Evolutionary conservation across 2,329 filamentous ascomycete genomes (phyloP).

Genomic region (Hirsutella thompsonii): DNA sequence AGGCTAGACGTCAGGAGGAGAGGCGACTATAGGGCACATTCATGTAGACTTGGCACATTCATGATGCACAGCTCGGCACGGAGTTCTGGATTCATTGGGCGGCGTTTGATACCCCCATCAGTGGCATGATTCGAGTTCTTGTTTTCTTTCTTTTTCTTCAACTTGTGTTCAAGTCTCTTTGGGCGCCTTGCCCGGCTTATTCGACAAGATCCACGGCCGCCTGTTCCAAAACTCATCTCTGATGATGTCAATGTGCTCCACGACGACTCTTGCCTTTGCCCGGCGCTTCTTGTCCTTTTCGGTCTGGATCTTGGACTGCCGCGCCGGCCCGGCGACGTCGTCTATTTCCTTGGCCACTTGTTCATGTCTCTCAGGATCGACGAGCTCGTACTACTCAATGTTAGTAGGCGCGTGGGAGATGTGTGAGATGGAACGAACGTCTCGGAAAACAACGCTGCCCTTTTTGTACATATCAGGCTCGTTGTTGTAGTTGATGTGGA

Average conservation of each 20-base stretch:
- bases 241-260: slow-evolving; percentile 88
- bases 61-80: slow-evolving; percentile 7
- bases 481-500: slow-evolving; percentile 95
- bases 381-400: slow-evolving; percentile 50
- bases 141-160: too few species aligned
- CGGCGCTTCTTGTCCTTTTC: slow-evolving; percentile 75
- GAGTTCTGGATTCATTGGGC: slow-evolving; percentile 12
- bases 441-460: slow-evolving; percentile 78
- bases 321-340: slow-evolving; percentile 34
- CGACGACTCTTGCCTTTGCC: slow-evolving; percentile 65
- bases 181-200: slow-evolving; percentile 59
- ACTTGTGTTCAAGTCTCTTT: slow-evolving; percentile 41
- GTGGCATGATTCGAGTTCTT: slow-evolving; percentile 9
- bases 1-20: not conserved
- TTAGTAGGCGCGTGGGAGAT: slow-evolving; percentile 8
- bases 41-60: too few species aligned
- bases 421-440: slow-evolving; percentile 35
- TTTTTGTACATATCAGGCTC: slow-evolving; percentile 89
- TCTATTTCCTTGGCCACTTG: slow-evolving; percentile 33
- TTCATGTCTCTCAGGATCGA: slow-evolving; percentile 42
- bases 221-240: slow-evolving; percentile 87
- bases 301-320: slow-evolving; percentile 63
- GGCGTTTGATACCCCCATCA: slow-evolving; percentile 13
- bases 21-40: slow-evolving; percentile 1
- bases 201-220: slow-evolving; percentile 72